Percentiles rank a stretch among this genome's conserved stretches.
These are phyloP conservation scores for Salix udensis DNA, from an alignment of 345 rosid species.

Conservation along the genomic window DNA sequence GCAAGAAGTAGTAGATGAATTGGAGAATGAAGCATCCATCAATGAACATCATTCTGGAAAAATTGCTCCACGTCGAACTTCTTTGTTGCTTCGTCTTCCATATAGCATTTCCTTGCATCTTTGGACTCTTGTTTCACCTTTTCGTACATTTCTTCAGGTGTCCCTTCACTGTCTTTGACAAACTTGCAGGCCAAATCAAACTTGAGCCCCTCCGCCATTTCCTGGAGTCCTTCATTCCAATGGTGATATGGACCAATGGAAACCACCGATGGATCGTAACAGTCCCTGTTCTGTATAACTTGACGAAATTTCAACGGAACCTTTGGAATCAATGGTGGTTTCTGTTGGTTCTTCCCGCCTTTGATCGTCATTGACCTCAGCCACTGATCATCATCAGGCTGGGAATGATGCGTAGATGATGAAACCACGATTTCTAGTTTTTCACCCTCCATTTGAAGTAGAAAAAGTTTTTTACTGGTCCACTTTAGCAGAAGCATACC, in stretches of 20 bases:
- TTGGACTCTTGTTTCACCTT: too few species aligned
- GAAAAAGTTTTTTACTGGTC: too few species aligned
- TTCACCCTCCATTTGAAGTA: too few species aligned
- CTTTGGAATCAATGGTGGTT: neutral
- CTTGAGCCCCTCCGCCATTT: neutral
- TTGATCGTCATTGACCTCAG: too few species aligned
- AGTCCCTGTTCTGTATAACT: neutral
- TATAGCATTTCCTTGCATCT: neutral
- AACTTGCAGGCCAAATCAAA: neutral
- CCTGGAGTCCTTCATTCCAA: neutral
- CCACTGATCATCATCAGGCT: too few species aligned
- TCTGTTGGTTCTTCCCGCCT: neutral
- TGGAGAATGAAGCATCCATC: constrained; percentile 4
- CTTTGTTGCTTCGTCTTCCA: neutral
- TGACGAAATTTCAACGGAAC: neutral
- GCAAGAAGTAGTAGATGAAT: neutral
- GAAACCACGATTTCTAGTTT: too few species aligned
- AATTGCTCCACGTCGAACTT: neutral
- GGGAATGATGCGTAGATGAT: too few species aligned
- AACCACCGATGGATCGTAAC: neutral
- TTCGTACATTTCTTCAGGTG: too few species aligned
- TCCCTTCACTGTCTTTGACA: too few species aligned
- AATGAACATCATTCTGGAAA: neutral
- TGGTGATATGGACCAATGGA: constrained; percentile 22
- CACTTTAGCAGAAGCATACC: too few species aligned